phyloP scores from a whole-genome alignment of 768 basidiomycete genomes.

The Pleurotus tuber-regium region DNA sequence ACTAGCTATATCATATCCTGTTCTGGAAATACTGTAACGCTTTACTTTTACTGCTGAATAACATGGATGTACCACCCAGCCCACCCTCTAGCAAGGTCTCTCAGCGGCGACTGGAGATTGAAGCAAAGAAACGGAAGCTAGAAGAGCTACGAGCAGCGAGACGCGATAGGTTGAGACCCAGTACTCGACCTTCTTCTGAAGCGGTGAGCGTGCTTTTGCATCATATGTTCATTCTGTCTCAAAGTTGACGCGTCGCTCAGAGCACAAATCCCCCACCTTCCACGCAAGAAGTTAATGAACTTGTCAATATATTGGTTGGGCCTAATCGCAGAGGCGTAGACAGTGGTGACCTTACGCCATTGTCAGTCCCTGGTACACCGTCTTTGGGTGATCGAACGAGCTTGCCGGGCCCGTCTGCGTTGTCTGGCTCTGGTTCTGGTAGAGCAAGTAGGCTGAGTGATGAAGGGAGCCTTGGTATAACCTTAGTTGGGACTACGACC shows the following conservation, averaged over 20 bases:
- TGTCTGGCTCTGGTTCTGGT: constrained; percentile 49
- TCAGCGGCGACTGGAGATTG: constrained; percentile 77
- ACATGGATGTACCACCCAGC: constrained; percentile 18
- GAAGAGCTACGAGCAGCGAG: constrained; percentile 80
- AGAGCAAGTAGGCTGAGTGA: constrained; percentile 73
- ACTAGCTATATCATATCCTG: constrained; percentile 15
- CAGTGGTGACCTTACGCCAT: constrained; percentile 64
- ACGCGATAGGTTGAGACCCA: constrained; percentile 62
- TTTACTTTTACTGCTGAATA: constrained; percentile 44
- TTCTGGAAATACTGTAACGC: neutral
- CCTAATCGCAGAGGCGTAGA: constrained; percentile 42
- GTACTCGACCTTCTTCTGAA: constrained; percentile 38
- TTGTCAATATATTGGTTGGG: constrained; percentile 63
- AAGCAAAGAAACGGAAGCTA: constrained; percentile 86
- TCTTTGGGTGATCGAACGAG: constrained; percentile 35
- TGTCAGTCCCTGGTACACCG: constrained; percentile 74
- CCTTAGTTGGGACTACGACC: constrained; percentile 44
- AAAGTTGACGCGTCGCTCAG: constrained; percentile 4
- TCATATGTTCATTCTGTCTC: constrained; percentile 4
- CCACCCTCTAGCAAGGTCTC: constrained; percentile 8
- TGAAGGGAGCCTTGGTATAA: constrained; percentile 39
- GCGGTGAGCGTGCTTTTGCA: constrained; percentile 23
- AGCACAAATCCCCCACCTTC: constrained; percentile 38
- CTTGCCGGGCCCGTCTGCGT: constrained; percentile 32
- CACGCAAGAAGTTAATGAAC: constrained; percentile 62